Evolutionary conservation across 192 early-diverging fungal genomes (phyloP).

Genomic region (Linnemannia elongata): DNA sequence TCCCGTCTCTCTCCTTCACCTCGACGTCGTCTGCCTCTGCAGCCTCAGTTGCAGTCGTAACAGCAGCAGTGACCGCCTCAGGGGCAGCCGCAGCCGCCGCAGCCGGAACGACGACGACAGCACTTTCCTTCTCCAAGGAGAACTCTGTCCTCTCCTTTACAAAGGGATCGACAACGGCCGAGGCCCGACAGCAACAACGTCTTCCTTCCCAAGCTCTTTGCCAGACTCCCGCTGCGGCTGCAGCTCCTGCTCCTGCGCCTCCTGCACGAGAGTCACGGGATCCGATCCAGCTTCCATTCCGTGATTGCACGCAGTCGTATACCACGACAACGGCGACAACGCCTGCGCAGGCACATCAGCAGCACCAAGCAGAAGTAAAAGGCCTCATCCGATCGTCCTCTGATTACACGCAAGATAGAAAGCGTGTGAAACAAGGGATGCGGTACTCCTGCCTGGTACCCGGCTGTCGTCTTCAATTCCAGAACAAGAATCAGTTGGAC

Average conservation of each 20-base stretch:
- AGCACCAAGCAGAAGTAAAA: not conserved
- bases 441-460: not conserved
- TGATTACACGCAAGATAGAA: not conserved
- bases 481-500: not conserved
- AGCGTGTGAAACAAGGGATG: not conserved
- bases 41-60: not conserved
- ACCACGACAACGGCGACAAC: no score
- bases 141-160: not conserved
- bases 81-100: not conserved
- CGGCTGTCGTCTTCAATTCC: not conserved
- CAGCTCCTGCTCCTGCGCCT: not conserved
- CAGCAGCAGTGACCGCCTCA: not conserved
- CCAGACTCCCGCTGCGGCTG: not conserved
- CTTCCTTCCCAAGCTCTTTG: not conserved
- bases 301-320: not conserved
- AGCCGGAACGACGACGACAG: not conserved
- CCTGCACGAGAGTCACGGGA: constrained; percentile 2
- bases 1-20: not conserved
- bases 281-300: not conserved
- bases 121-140: not conserved
- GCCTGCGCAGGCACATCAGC: no score
- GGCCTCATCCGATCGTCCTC: not conserved
- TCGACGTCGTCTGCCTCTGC: not conserved
- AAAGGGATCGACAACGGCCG: not conserved
- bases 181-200: not conserved